Evolutionary conservation across 805 yeast species (phyloP), one percentile per base, ranked within the genome.

Genomic region (Teunomyces tritomae): DNA sequence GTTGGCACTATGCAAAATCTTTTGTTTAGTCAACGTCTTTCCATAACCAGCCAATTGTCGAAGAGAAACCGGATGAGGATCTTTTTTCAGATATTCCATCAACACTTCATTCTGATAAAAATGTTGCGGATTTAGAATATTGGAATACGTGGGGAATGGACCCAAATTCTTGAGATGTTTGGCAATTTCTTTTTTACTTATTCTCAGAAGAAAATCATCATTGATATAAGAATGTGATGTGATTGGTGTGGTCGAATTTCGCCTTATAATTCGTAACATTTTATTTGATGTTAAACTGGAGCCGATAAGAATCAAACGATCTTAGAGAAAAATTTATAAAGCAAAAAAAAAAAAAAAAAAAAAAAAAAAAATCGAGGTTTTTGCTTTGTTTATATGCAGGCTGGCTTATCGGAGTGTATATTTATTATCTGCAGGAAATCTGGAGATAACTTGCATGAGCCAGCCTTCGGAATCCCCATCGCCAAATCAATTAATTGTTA

Each of bases 1-100:
- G 60, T 87, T 89, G 14, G 97, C 98, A 52, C 94, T 84, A 36
- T 84, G 74, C 8, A 92, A 70, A 43, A 92, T 75, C 67, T 91
- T 90, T 32, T 84, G 88, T 54, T 80, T 81, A 10, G 89, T 87
- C 44, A 92, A 65, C 30, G 78, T 79, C 56, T 85, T 84, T 41
- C 97, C 97, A 62, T 86, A 92, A 36, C 89, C 89, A 1, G 97
- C 96, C 55, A 92, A 67, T 58, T 92, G 97, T 45, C 89, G 74
- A n/a, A 94, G 65, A 0, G 96, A 85, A 17, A 92, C 95, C 0
- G 98, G 96, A 62, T 89, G 89, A 0, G 96, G 91, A n/a, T 61
- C 61, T 53, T 82, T 79, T 43, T 78, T 72, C 36, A 82, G 73
- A 79, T 87, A 88, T 32, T 76, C 74, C 58, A 80, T 66, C 49